These are phyloP conservation scores for Penicillium sp. DNA, from an alignment of 2,329 filamentous ascomycete genomes.

Conservation along the genomic window DNA sequence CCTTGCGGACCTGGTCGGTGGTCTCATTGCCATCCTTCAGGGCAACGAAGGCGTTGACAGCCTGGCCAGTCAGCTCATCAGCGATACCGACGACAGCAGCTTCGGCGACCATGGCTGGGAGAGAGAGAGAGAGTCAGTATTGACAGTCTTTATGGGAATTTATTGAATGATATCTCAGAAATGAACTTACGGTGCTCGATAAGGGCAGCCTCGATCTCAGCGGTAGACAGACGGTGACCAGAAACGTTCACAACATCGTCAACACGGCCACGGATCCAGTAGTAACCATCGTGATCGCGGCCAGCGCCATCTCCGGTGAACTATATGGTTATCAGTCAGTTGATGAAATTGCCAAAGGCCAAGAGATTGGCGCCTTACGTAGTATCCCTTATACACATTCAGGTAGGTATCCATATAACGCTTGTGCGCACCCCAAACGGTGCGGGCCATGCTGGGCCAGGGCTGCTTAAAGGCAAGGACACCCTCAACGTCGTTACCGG, in stretches of 20 bases:
- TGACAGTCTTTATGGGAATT: not conserved
- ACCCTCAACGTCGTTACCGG: constrained; percentile 96
- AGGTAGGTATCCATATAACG: constrained; percentile 99
- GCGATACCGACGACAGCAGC: constrained; percentile 91
- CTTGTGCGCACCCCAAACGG: constrained; percentile 97
- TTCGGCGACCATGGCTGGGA: constrained; percentile 71
- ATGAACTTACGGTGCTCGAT: constrained; percentile 75
- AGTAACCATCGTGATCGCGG: constrained; percentile 97
- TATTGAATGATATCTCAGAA: not conserved
- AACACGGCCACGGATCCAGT: constrained; percentile 98
- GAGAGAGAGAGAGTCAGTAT: constrained; percentile 27
- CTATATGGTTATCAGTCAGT: constrained; percentile 33
- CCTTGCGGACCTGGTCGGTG: constrained; percentile 84
- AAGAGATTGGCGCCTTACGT: constrained; percentile 65
- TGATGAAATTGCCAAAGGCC: not conserved
- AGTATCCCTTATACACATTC: constrained; percentile 97
- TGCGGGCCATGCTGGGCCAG: constrained; percentile 98
- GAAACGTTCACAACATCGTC: constrained; percentile 99
- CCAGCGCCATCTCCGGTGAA: constrained; percentile 80
- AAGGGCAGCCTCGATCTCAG: constrained; percentile 95
- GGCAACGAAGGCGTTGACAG: constrained; percentile 94
- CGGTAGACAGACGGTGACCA: constrained; percentile 93
- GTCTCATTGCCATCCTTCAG: constrained; percentile 84
- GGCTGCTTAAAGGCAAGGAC: constrained; percentile 96
- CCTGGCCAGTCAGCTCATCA: constrained; percentile 95